Evolutionary conservation across 2,329 filamentous ascomycete genomes (phyloP).

Genomic region (Annulohypoxylon truncatum): DNA sequence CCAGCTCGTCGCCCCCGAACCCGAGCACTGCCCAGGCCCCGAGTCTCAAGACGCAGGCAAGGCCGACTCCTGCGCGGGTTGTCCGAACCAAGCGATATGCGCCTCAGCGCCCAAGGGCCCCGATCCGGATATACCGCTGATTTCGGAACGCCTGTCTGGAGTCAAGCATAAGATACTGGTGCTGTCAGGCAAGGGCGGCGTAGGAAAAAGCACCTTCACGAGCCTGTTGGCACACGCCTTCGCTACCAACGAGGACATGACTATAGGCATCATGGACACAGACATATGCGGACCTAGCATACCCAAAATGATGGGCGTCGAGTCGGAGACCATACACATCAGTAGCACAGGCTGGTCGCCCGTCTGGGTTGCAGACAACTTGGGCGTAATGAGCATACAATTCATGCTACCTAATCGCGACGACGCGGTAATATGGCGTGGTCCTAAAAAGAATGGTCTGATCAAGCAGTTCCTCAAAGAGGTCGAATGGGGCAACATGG

Average conservation of each 20-base stretch:
- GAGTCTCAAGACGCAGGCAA: conserved; percentile 77
- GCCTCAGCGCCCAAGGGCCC: conserved; percentile 94
- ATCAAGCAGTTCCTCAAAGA: conserved; percentile 99
- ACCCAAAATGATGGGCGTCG: conserved; percentile 99
- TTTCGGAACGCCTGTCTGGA: conserved; percentile 81
- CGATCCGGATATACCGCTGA: conserved; percentile 91
- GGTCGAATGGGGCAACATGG: conserved; percentile 95
- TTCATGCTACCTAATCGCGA: conserved; percentile 97
- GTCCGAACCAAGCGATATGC: conserved; percentile 96
- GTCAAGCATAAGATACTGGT: conserved; percentile 94
- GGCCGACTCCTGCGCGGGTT: conserved; percentile 89
- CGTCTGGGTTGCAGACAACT: conserved; percentile 93
- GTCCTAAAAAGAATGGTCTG: conserved; percentile 97
- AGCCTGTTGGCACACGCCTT: conserved; percentile 90
- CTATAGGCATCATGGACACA: conserved; percentile 96
- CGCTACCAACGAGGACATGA: conserved; percentile 79
- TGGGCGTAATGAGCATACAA: conserved; percentile 96
- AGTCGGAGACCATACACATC: conserved; percentile 92
- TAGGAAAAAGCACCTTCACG: conserved; percentile 95
- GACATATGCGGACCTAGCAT: conserved; percentile 97
- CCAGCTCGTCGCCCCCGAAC: conserved; percentile 90
- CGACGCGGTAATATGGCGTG: conserved; percentile 96
- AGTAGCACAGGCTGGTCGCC: conserved; percentile 91
- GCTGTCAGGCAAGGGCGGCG: conserved; percentile 93
- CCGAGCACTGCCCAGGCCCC: conserved; percentile 95